phyloP scores from a whole-genome alignment of 352 stramenopile genomes.

The Phytophthora europaea region DNA sequence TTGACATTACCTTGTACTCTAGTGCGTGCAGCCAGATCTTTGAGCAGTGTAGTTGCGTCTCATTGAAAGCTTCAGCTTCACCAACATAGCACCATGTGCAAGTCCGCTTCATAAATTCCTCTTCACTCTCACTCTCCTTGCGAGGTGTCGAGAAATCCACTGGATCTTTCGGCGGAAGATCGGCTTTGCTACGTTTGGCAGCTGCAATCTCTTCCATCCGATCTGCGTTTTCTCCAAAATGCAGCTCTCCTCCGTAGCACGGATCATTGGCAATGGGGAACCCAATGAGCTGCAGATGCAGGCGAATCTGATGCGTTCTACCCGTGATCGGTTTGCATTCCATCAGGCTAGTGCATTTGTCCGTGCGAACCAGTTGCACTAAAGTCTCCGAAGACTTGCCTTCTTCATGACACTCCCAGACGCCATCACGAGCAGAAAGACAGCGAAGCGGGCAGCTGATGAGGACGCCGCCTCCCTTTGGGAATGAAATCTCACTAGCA shows the following conservation, averaged over 20 bases:
- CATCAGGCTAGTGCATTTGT: constrained; percentile 89
- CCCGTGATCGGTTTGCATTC: constrained; percentile 95
- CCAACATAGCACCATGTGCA: constrained; percentile 82
- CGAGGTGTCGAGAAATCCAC: constrained; percentile 69
- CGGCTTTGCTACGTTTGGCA: constrained; percentile 50
- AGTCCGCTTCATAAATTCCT: constrained; percentile 81
- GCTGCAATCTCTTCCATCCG: constrained; percentile 55
- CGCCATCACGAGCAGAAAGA: constrained; percentile 81
- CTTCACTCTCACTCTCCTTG: constrained; percentile 69
- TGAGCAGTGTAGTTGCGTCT: constrained; percentile 87
- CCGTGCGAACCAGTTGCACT: constrained; percentile 64
- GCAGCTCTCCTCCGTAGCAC: constrained; percentile 96
- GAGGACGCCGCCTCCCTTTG: constrained; percentile 54
- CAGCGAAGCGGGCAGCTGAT: constrained; percentile 89
- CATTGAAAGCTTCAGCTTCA: constrained; percentile 77
- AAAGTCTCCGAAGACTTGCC: constrained; percentile 85
- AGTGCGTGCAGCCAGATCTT: constrained; percentile 91
- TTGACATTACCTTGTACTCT: constrained; percentile 80
- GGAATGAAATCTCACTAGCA: constrained; percentile 66
- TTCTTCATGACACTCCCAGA: constrained; percentile 87
- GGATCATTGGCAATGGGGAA: constrained; percentile 98
- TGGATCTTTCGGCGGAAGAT: constrained; percentile 45
- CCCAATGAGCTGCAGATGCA: constrained; percentile 95
- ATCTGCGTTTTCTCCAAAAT: constrained; percentile 83
- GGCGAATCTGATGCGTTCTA: constrained; percentile 97